Evolutionary conservation across 2,329 filamentous ascomycete species (phyloP).

Genomic region (Hymenoscyphus fraxineus): DNA sequence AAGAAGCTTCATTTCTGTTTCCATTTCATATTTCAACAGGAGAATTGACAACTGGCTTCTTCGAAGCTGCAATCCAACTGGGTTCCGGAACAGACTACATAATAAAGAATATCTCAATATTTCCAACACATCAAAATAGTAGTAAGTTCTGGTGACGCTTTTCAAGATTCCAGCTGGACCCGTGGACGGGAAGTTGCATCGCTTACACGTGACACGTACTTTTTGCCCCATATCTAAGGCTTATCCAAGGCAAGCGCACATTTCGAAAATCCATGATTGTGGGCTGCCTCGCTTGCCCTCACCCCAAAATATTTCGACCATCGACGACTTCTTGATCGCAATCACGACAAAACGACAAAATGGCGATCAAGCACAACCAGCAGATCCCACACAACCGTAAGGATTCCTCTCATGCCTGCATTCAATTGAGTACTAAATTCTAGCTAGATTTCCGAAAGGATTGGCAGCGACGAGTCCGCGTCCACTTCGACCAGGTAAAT

Average conservation of each 20-base stretch:
- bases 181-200: no score
- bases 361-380: conserved; percentile 99
- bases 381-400: conserved; percentile 94
- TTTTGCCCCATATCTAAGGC: not conserved
- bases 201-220: not conserved
- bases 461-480: conserved; percentile 98
- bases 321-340: not conserved
- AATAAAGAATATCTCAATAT: no score
- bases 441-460: conserved; percentile 94
- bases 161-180: not conserved
- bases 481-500: conserved; percentile 98
- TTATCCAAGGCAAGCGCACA: not conserved
- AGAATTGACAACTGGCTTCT: no score
- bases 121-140: not conserved
- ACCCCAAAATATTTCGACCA: conserved; percentile 6
- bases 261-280: conserved; percentile 13
- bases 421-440: conserved; percentile 33
- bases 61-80: no score
- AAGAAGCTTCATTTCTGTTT: no score
- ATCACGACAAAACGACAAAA: conserved; percentile 32
- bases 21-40: no score
- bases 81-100: no score
- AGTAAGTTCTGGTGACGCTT: not conserved
- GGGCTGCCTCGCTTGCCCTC: not conserved
- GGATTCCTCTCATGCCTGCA: conserved; percentile 38